A percentile compares a stretch with the other conserved stretches of the same genome.
Conservation (phyloP, 768 basidiomycete genomes). For the Lyophyllum decastes region DNA sequence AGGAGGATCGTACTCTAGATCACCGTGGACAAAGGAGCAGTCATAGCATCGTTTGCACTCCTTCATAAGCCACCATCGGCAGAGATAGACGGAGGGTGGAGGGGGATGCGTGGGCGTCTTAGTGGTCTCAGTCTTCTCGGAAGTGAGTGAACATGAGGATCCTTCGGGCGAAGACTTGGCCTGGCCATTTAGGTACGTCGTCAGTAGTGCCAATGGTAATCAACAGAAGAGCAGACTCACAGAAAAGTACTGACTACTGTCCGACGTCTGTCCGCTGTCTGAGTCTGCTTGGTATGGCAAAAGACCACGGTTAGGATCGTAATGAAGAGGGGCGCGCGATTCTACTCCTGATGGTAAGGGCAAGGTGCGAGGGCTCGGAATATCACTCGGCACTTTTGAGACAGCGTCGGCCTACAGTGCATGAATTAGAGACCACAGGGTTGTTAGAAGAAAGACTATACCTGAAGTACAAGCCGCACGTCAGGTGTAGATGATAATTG, state of each 20-base stretch:
- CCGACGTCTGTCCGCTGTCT: constrained; percentile 10
- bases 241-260: constrained; percentile 4
- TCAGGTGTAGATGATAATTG: background rate
- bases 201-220: background rate
- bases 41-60: constrained; percentile 19
- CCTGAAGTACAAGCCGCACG: background rate
- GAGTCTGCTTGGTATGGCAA: background rate
- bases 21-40: constrained; percentile 22
- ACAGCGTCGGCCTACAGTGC: background rate
- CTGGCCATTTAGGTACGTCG: background rate
- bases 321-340: background rate
- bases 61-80: constrained; percentile 16
- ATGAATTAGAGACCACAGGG: background rate
- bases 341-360: background rate
- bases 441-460: background rate
- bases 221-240: background rate
- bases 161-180: background rate
- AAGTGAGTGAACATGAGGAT: constrained; percentile 10
- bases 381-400: background rate
- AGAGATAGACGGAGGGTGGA: constrained; percentile 6
- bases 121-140: background rate
- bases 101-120: constrained; percentile 3
- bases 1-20: constrained; percentile 16
- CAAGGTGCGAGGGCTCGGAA: background rate
- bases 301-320: constrained; percentile 3